A percentile compares a stretch with the other conserved stretches of the same genome.
phyloP scores from a whole-genome alignment of 2,329 filamentous ascomycete genomes.

The Stagonosporopsis chrysanthemi region DNA sequence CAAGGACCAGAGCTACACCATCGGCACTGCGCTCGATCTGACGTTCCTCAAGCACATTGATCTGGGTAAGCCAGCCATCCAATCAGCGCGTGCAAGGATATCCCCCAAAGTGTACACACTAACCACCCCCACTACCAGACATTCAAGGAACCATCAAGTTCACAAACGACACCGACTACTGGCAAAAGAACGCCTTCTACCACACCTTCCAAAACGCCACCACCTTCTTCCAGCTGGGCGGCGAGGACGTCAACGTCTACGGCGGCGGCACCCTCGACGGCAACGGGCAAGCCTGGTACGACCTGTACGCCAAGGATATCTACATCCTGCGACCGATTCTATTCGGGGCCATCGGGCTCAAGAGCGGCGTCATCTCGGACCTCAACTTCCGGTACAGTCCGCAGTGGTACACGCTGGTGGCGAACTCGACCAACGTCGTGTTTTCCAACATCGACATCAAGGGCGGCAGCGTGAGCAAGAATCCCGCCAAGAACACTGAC shows the following conservation, averaged over 20 bases:
- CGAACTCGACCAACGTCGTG: constrained; percentile 70
- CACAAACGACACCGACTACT: constrained; percentile 72
- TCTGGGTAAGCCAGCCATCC: constrained; percentile 53
- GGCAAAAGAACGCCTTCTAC: constrained; percentile 70
- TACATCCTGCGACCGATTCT: constrained; percentile 67
- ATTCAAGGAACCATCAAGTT: constrained; percentile 69
- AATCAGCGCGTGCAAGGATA: too few relatives aligned
- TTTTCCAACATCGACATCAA: constrained; percentile 69
- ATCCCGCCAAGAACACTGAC: constrained; percentile 71
- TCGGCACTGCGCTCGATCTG: constrained; percentile 70
- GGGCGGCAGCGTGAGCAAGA: constrained; percentile 61
- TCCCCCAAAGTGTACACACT: neutral
- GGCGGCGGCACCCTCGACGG: constrained; percentile 70
- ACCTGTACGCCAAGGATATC: constrained; percentile 64
- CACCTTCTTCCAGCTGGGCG: constrained; percentile 72
- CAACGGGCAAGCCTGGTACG: constrained; percentile 71
- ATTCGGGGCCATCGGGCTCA: constrained; percentile 64
- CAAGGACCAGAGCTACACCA: constrained; percentile 63
- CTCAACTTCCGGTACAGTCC: constrained; percentile 67
- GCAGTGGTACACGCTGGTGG: constrained; percentile 71
- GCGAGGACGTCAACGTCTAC: constrained; percentile 71
- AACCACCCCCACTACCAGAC: constrained; percentile 47
- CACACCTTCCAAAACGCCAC: constrained; percentile 72
- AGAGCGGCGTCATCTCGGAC: constrained; percentile 66
- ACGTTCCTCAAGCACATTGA: constrained; percentile 71